Evolutionary conservation across 345 rosid genomes (phyloP), one percentile per base, ranked within the genome.

Genomic region (Eucalyptus albens): DNA sequence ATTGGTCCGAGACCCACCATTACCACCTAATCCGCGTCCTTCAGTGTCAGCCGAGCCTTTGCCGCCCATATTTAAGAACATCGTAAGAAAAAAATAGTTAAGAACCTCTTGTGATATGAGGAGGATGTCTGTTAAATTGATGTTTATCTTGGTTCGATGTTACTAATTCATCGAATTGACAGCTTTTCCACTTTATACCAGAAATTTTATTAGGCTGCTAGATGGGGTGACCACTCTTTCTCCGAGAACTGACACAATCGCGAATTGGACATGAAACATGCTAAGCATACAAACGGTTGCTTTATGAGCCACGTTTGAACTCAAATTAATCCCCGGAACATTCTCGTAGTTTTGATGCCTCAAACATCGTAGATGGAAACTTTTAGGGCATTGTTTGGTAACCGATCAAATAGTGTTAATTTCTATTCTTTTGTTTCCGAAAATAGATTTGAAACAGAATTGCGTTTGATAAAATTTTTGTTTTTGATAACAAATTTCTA

Each of bases 371-470:
- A 17, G 21, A 33, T 19, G 42, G 24, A 6, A 69, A 8, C 81
- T 33, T 69, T 17, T 69, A 49, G 50, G 50, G 15, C 15, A 12
- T 47, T 49, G 15, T 49, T 49, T 49, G 50, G 5, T 49, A 49
- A 49, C 15, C 15, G 1, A 3, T 12, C 12, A 49, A 49, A 49
- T 49, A 49, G 0, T 49, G 50, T 2, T 12, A 49, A 49, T 49
- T 12, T 49, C 15, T 49, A 49, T 49, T 49, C 15, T 49, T 49
- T 49, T 49, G 5, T 49, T 49, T 13, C 1, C 15, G 5, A 4
- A 12, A 49, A 12, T 49, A 12, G 6, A 49, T 49, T 49, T 49
- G 2, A 0, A 49, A 13, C 1, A 49, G 0, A 4, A 4, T 49
- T 5, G 6, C 50, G 5, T 49, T 49, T 12, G 15, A 4, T 49